Base-by-base conservation (phyloP, 257 asterid species). In the Buddleja alternifolia region DNA sequence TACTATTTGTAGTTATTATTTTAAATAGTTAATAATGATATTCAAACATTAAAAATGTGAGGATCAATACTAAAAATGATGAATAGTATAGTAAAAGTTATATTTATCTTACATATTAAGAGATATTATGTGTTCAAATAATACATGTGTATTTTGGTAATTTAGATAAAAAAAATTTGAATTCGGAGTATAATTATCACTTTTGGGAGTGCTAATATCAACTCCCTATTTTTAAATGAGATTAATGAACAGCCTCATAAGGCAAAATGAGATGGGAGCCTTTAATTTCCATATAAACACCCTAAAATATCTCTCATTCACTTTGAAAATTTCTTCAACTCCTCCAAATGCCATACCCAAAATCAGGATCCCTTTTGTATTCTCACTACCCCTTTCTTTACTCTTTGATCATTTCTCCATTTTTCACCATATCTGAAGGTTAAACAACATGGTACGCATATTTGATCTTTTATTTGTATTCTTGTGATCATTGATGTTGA, bases 231-330 rank as follows among this genome's bases (percentile, higher is more conserved):
- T n/a, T n/a, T n/a, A n/a, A n/a, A 46, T 47, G 58, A 4, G 70
- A 37, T 10, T 20, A 44, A 44, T 21, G 40, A 24, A 10, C 10
- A 46, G 25, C 61, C 61, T 50, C 8, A 52, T 37, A 53, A 40
- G 44, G 63, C 42, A 53, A 44, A 44, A 45, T 11, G 44, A 45
- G 65, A 57, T 20, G 14, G 4, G 41, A 12, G 11, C 66, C 53
- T 40, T 50, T 16, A 59, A 16, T 39, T 61, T 6, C 19, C 40
- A 76, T 59, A 52, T 23, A 68, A 44, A 50, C 64, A 63, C 68
- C 80, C 80, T 78, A 45, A 74, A 78, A 67, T 19, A 20, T 62
- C 80, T 75, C 83, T 56, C 70, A 42, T 55, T 77, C 77, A n/a
- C n/a, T 25, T 75, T 75, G 75, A 75, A 74, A 21, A 10, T 4